Evolutionary conservation across 306 rosid genomes (phyloP).

Genomic region (Cicer chorassanicum): DNA sequence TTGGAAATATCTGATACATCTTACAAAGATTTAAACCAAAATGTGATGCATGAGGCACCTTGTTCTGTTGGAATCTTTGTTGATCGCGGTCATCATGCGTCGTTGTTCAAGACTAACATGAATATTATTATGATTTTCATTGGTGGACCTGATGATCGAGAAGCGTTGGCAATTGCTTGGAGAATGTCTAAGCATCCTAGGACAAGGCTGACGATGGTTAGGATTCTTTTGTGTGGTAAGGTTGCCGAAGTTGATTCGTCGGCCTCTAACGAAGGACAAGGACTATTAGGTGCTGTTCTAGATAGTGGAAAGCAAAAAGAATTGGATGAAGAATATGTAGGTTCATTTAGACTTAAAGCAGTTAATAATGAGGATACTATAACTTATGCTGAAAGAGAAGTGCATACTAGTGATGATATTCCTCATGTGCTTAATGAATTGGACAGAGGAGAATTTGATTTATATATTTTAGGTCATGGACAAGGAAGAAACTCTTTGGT

Average conservation of each 20-base stretch:
- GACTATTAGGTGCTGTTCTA: background rate
- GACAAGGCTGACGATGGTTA: conserved; percentile 45
- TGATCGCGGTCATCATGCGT: conserved; percentile 38
- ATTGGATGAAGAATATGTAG: conserved; percentile 49
- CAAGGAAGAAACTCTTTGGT: conserved; percentile 14
- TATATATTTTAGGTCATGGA: conserved; percentile 26
- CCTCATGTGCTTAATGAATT: conserved; percentile 6
- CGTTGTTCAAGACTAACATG: background rate
- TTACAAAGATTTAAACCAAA: conserved; percentile 36
- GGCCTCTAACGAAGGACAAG: background rate
- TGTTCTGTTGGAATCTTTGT: conserved; percentile 49
- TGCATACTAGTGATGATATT: conserved; percentile 45
- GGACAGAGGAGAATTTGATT: background rate
- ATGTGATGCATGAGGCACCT: conserved; percentile 39
- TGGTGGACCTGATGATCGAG: conserved; percentile 64
- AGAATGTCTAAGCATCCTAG: conserved; percentile 54
- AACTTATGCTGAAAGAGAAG: conserved; percentile 38
- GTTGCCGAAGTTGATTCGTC: background rate
- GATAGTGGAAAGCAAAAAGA: conserved; percentile 35
- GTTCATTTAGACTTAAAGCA: conserved; percentile 41
- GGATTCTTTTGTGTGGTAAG: conserved; percentile 41
- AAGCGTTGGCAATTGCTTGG: conserved; percentile 64
- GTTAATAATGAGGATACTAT: conserved; percentile 34
- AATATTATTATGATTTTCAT: conserved; percentile 39
- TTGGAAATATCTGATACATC: conserved; percentile 5